These are phyloP conservation scores for Pyricularia sp. DNA, from an alignment of 2,329 filamentous ascomycete genomes.

Conservation along the genomic window DNA sequence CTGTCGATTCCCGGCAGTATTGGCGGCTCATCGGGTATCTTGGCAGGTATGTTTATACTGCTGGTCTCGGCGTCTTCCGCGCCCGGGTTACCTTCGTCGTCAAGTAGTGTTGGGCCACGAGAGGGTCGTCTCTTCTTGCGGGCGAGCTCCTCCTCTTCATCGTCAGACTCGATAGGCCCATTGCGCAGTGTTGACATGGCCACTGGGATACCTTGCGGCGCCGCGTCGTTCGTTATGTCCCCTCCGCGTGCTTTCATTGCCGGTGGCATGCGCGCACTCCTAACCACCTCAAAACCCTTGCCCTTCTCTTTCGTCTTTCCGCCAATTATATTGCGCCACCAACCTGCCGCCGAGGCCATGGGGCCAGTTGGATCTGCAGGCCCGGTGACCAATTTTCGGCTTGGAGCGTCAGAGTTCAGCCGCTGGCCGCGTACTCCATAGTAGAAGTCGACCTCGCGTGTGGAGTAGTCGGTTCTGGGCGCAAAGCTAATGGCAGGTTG, in stretches of 20 bases:
- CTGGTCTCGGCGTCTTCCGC: slow-evolving; percentile 29
- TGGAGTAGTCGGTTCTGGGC: slow-evolving; percentile 75
- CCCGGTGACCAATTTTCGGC: slow-evolving; percentile 81
- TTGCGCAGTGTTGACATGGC: slow-evolving; percentile 51
- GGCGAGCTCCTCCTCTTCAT: slow-evolving; percentile 30
- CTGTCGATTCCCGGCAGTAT: slow-evolving; percentile 51
- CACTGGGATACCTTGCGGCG: slow-evolving; percentile 55
- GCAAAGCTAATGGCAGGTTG: slow-evolving; percentile 32
- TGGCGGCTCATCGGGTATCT: slow-evolving; percentile 41
- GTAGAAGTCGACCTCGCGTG: slow-evolving; percentile 93
- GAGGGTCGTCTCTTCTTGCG: slow-evolving; percentile 17
- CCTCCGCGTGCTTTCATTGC: slow-evolving; percentile 51
- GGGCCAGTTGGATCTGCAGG: slow-evolving; percentile 91
- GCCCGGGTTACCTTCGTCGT: slow-evolving; percentile 33
- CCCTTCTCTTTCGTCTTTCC: slow-evolving; percentile 89
- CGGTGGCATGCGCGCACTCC: slow-evolving; percentile 78
- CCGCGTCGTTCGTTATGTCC: slow-evolving; percentile 56
- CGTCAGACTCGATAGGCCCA: slow-evolving; percentile 56
- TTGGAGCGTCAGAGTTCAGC: slow-evolving; percentile 70
- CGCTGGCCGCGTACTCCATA: slow-evolving; percentile 87
- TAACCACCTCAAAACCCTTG: slow-evolving; percentile 94
- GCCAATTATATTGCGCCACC: slow-evolving; percentile 72
- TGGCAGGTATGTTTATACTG: slow-evolving; percentile 28
- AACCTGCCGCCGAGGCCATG: slow-evolving; percentile 79
- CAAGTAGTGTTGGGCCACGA: slow-evolving; percentile 29